phyloP scores from a whole-genome alignment of 2,329 filamentous ascomycete species.

The Diaporthe humulicola region DNA sequence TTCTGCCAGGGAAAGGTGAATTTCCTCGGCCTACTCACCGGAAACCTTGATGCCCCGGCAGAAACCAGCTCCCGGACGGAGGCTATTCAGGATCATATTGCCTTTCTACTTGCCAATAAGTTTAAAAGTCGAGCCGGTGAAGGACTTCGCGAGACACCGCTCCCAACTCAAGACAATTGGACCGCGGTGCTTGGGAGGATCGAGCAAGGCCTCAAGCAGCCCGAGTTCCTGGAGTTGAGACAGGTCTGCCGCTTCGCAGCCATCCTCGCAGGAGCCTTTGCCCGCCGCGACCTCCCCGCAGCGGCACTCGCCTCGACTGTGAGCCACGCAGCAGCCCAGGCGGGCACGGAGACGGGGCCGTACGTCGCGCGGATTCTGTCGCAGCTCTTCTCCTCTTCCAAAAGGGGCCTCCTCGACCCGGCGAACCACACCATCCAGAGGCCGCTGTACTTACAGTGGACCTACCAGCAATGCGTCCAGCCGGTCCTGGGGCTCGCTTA shows the following conservation, averaged over 20 bases:
- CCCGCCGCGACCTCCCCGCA: slow-evolving; percentile 34
- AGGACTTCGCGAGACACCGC: neutral
- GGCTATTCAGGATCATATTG: slow-evolving; percentile 29
- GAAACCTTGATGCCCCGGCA: neutral
- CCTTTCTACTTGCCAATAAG: slow-evolving; percentile 38
- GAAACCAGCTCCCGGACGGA: slow-evolving; percentile 3
- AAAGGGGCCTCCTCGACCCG: slow-evolving; percentile 21
- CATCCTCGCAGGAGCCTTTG: slow-evolving; percentile 35
- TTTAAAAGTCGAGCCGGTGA: slow-evolving; percentile 15
- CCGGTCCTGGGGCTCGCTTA: slow-evolving; percentile 61
- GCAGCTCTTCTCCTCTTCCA: slow-evolving; percentile 53
- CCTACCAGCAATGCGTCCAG: slow-evolving; percentile 61
- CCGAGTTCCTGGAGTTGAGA: slow-evolving; percentile 13
- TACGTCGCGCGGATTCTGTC: slow-evolving; percentile 58
- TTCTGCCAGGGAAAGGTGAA: slow-evolving; percentile 1
- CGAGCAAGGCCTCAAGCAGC: slow-evolving; percentile 23
- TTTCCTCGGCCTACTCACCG: slow-evolving; percentile 24
- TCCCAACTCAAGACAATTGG: slow-evolving; percentile 19
- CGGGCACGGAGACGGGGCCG: slow-evolving; percentile 47
- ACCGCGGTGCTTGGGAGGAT: slow-evolving; percentile 15
- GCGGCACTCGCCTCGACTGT: slow-evolving; percentile 30
- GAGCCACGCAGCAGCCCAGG: slow-evolving; percentile 25
- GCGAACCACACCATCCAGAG: slow-evolving; percentile 33
- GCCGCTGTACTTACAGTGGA: slow-evolving; percentile 59
- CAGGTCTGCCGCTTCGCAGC: slow-evolving; percentile 26